phyloP scores from a whole-genome alignment of 2,329 filamentous ascomycete species.

The Botrytis tulipae region DNA sequence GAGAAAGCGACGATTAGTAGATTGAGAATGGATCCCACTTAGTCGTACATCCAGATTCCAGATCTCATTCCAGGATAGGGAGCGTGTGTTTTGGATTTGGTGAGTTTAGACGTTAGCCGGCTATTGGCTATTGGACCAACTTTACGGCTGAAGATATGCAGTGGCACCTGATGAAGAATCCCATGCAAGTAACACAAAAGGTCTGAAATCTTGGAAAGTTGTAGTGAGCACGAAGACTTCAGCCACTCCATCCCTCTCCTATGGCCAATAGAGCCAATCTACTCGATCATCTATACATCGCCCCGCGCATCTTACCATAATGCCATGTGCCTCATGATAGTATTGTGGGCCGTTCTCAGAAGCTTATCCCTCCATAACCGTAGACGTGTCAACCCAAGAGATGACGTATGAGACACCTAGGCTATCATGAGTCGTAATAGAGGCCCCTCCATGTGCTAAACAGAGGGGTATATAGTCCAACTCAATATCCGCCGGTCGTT shows the following conservation, averaged over 20 bases:
- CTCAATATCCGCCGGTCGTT: too few species aligned
- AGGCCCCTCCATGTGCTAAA: background rate
- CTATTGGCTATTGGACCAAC: background rate
- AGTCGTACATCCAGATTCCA: background rate
- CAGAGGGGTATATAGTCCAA: too few species aligned
- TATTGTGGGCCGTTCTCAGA: background rate
- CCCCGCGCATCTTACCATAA: background rate
- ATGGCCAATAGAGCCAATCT: background rate
- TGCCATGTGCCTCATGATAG: background rate
- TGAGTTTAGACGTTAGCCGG: background rate
- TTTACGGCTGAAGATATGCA: background rate
- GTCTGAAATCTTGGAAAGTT: too few species aligned
- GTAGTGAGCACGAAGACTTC: too few species aligned
- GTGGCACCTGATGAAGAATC: background rate
- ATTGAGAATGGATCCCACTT: background rate
- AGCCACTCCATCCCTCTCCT: too few species aligned
- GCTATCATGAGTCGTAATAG: background rate
- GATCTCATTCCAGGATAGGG: background rate
- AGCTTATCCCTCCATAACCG: background rate
- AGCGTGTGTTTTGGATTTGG: background rate
- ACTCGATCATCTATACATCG: too few species aligned
- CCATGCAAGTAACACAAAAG: background rate
- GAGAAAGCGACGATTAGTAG: background rate
- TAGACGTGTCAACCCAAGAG: background rate
- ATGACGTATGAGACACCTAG: conserved; percentile 8